A percentile compares a stretch with the other conserved stretches of the same genome.
phyloP scores from a whole-genome alignment of 2,329 filamentous ascomycete genomes.

The Penicillium sp. region DNA sequence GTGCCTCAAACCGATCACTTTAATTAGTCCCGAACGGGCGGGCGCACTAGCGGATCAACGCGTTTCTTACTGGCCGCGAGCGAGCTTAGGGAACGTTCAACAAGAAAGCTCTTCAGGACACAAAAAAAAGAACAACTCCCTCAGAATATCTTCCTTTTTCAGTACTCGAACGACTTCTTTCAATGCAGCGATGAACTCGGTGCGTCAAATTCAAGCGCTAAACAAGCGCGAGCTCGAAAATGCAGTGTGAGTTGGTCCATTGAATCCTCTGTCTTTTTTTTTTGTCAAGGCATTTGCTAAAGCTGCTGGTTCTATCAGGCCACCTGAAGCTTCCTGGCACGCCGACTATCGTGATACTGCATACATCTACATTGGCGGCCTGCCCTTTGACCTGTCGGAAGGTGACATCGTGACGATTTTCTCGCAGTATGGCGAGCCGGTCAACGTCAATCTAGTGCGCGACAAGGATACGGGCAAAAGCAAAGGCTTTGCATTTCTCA shows the following conservation, averaged over 20 bases:
- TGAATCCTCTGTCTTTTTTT: neutral
- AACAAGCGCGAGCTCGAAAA: conserved; percentile 94
- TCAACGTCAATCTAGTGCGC: conserved; percentile 84
- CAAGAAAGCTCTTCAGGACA: too few species aligned
- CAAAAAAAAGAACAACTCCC: neutral
- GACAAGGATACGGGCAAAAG: conserved; percentile 97
- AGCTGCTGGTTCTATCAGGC: conserved; percentile 43
- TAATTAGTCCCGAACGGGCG: conserved; percentile 8
- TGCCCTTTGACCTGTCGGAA: conserved; percentile 89
- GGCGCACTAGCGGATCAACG: neutral
- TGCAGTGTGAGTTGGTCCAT: conserved; percentile 60
- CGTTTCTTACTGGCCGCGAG: neutral
- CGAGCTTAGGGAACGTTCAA: too few species aligned
- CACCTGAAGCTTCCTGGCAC: conserved; percentile 89
- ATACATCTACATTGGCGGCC: conserved; percentile 91
- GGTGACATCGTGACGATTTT: conserved; percentile 96
- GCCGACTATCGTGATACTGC: conserved; percentile 96
- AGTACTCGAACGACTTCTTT: too few species aligned
- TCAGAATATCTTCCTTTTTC: too few species aligned
- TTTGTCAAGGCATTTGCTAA: conserved; percentile 10
- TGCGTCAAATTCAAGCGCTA: conserved; percentile 84
- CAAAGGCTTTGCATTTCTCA: conserved; percentile 90
- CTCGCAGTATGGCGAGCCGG: conserved; percentile 93
- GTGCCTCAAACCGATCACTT: conserved; percentile 3
- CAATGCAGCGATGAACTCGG: conserved; percentile 72